phyloP scores from a whole-genome alignment of 805 yeast genomes.

The Nakazawaea populi region DNA sequence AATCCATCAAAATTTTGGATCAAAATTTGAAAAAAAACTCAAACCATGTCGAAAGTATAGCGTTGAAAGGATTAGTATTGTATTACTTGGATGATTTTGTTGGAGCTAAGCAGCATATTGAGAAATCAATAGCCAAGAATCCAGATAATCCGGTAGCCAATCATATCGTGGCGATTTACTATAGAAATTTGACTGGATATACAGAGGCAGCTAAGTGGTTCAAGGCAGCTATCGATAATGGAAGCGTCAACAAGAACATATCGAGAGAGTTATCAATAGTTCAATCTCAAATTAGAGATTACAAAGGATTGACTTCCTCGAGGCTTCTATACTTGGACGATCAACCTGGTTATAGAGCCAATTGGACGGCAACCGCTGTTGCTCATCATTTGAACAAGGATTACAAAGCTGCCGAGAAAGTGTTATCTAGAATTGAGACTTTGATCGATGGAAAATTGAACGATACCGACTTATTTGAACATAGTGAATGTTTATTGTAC shows the following conservation, averaged over 20 bases:
- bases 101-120: constrained; percentile 60
- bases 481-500: constrained; percentile 74
- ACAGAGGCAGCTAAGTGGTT: constrained; percentile 76
- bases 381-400: constrained; percentile 78
- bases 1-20: constrained; percentile 74
- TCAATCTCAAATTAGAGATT: constrained; percentile 79
- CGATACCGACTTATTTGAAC: constrained; percentile 66
- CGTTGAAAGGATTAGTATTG: constrained; percentile 75
- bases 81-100: constrained; percentile 49
- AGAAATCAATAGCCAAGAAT: constrained; percentile 51
- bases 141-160: constrained; percentile 57
- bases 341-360: constrained; percentile 78
- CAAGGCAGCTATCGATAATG: constrained; percentile 66
- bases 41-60: constrained; percentile 71
- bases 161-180: constrained; percentile 83
- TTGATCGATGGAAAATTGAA: constrained; percentile 62
- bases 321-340: constrained; percentile 65
- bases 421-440: constrained; percentile 71
- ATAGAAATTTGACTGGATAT: constrained; percentile 64
- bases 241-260: constrained; percentile 72
- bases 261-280: constrained; percentile 76
- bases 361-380: constrained; percentile 84
- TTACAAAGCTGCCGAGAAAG: constrained; percentile 60
- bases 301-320: constrained; percentile 50
- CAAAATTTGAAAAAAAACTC: constrained; percentile 69